These are phyloP conservation scores for Ustanciosporium gigantosporum DNA, from an alignment of 1,284 basidiomycete genomes.

Conservation along the genomic window DNA sequence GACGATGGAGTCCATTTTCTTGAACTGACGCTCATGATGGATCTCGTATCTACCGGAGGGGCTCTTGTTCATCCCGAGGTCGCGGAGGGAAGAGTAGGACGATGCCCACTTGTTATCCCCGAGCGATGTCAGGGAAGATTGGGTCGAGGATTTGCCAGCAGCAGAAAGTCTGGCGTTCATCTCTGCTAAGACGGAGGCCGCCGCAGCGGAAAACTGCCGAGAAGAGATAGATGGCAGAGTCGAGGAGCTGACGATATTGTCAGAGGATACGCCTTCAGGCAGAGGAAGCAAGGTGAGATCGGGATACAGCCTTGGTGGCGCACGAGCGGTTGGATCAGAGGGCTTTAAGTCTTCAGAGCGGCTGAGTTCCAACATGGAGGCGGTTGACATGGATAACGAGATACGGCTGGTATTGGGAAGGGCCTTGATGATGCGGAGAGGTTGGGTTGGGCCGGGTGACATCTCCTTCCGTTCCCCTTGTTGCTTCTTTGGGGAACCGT, in stretches of 20 bases:
- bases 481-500: constrained; percentile 2
- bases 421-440: constrained; percentile 42
- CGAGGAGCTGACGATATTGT: constrained; percentile 16
- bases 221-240: constrained; percentile 33
- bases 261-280: constrained; percentile 14
- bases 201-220: constrained; percentile 33
- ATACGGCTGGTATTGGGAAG: constrained; percentile 21
- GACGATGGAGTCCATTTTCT: constrained; percentile 47
- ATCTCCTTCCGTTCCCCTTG: background rate
- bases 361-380: constrained; percentile 24
- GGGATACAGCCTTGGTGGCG: constrained; percentile 13
- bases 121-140: constrained; percentile 17
- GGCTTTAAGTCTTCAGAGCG: background rate
- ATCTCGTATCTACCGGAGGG: constrained; percentile 33
- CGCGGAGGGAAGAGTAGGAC: background rate
- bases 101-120: background rate
- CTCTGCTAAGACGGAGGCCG: constrained; percentile 40
- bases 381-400: constrained; percentile 20
- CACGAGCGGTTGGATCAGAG: background rate
- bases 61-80: constrained; percentile 16
- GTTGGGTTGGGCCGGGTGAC: constrained; percentile 8
- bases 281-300: constrained; percentile 15
- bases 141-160: constrained; percentile 20
- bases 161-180: constrained; percentile 44
- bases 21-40: constrained; percentile 38